Evolutionary conservation across 129 eudicot species (phyloP).

Genomic region (Flaveria robusta): DNA sequence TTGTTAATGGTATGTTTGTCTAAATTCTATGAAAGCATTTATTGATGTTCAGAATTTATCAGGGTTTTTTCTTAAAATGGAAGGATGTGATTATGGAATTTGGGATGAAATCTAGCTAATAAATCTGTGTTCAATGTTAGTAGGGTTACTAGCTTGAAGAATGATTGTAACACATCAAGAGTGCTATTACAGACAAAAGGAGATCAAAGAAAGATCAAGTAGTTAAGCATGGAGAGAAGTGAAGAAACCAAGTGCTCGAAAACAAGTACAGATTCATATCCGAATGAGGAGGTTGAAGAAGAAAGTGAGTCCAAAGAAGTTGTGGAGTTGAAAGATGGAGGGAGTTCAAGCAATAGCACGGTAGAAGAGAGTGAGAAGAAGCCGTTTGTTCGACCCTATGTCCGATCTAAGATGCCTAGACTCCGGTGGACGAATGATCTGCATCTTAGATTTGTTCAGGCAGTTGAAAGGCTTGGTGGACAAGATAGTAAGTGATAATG

Average conservation of each 20-base stretch:
- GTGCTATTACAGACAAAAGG: not conserved
- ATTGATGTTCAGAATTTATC: constrained; percentile 24
- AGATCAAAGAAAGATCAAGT: constrained; percentile 12
- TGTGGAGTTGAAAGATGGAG: constrained; percentile 44
- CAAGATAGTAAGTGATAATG: constrained; percentile 63
- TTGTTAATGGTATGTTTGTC: constrained; percentile 33
- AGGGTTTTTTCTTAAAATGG: constrained; percentile 26
- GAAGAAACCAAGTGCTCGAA: constrained; percentile 49
- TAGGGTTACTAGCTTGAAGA: constrained; percentile 22
- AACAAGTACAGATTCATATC: constrained; percentile 43
- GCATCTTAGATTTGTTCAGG: constrained; percentile 80
- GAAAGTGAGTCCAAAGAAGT: constrained; percentile 41
- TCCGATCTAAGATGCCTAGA: constrained; percentile 75
- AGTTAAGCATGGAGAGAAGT: constrained; percentile 48
- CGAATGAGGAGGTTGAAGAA: constrained; percentile 42
- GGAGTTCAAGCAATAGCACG: constrained; percentile 74
- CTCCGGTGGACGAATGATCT: constrained; percentile 88
- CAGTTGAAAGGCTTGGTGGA: constrained; percentile 89
- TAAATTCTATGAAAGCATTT: constrained; percentile 28
- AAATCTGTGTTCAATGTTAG: constrained; percentile 20
- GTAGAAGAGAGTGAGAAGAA: constrained; percentile 72
- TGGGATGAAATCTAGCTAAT: constrained; percentile 27
- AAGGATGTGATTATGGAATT: constrained; percentile 28
- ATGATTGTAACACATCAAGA: constrained; percentile 20
- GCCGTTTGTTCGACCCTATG: constrained; percentile 75